Conservation (phyloP, 164 flowering plant genomes). For the Tinospora cordifolia region DNA sequence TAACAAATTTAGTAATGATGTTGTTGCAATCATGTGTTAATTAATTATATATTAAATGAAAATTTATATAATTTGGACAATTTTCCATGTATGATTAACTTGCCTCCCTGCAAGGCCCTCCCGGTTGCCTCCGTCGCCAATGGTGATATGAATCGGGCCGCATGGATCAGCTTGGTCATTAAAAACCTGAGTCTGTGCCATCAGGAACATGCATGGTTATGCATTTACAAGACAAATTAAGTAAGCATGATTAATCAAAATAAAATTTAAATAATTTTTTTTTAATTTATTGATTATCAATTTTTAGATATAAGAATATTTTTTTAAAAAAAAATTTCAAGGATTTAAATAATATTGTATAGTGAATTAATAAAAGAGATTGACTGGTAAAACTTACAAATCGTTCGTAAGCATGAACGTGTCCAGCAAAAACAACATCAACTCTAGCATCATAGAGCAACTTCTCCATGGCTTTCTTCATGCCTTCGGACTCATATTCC, state of each 20-base stretch:
- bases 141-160: conserved; percentile 53
- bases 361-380: background rate
- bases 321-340: too few relatives aligned
- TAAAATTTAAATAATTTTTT: too few relatives aligned
- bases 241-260: too few relatives aligned
- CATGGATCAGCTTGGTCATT: conserved; percentile 35
- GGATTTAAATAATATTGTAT: too few relatives aligned
- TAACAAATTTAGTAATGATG: too few relatives aligned
- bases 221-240: too few relatives aligned
- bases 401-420: conserved; percentile 91
- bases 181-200: conserved; percentile 41
- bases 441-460: conserved; percentile 56
- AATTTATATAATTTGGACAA: too few relatives aligned
- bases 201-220: too few relatives aligned
- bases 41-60: too few relatives aligned
- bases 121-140: conserved; percentile 75
- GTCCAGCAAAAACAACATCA: conserved; percentile 70
- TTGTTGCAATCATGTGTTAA: too few relatives aligned
- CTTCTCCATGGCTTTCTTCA: conserved; percentile 60
- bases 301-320: too few relatives aligned
- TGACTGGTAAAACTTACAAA: conserved; percentile 42
- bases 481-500: conserved; percentile 41
- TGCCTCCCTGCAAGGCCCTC: conserved; percentile 63
- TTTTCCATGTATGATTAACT: background rate
- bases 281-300: too few relatives aligned